phyloP scores from a whole-genome alignment of 805 yeast species.

The Wickerhamiella hasegawae region DNA sequence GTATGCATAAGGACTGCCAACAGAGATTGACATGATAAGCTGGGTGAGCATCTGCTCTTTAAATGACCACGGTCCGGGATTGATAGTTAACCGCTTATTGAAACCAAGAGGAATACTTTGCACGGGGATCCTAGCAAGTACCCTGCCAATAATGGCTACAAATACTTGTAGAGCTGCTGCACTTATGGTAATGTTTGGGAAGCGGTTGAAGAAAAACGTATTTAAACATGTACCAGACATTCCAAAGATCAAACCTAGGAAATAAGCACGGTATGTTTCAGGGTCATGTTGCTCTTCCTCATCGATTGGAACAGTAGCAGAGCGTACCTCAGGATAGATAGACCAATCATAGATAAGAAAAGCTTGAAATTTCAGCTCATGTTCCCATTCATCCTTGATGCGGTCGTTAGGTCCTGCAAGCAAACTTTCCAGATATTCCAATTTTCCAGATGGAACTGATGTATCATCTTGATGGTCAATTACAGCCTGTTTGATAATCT shows the following conservation, averaged over 20 bases:
- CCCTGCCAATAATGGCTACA: conserved; percentile 42
- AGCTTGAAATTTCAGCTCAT: conserved; percentile 26
- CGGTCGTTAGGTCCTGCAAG: conserved; percentile 7
- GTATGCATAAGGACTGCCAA: conserved; percentile 16
- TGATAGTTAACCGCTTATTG: conserved; percentile 27
- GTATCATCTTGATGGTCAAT: conserved; percentile 32
- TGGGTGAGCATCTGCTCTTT: conserved; percentile 30
- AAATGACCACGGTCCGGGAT: conserved; percentile 35
- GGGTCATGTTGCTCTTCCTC: conserved; percentile 25
- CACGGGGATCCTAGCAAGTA: conserved; percentile 19
- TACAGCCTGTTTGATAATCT: conserved; percentile 26
- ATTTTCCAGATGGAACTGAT: conserved; percentile 28
- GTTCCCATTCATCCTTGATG: conserved; percentile 10
- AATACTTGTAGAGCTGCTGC: conserved; percentile 41
- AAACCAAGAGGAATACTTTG: background rate
- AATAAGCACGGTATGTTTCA: conserved; percentile 38
- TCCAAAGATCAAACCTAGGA: conserved; percentile 36
- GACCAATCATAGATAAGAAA: conserved; percentile 29
- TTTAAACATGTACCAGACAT: conserved; percentile 42
- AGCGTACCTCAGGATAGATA: conserved; percentile 45
- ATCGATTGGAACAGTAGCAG: conserved; percentile 37
- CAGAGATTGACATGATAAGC: conserved; percentile 16
- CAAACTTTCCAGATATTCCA: conserved; percentile 22
- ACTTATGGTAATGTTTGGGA: conserved; percentile 36
- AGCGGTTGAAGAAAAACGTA: conserved; percentile 34